Evolutionary conservation across 164 flowering plant genomes (phyloP), one percentile per base, ranked within the genome.

Genomic region (Pachysandra terminalis): DNA sequence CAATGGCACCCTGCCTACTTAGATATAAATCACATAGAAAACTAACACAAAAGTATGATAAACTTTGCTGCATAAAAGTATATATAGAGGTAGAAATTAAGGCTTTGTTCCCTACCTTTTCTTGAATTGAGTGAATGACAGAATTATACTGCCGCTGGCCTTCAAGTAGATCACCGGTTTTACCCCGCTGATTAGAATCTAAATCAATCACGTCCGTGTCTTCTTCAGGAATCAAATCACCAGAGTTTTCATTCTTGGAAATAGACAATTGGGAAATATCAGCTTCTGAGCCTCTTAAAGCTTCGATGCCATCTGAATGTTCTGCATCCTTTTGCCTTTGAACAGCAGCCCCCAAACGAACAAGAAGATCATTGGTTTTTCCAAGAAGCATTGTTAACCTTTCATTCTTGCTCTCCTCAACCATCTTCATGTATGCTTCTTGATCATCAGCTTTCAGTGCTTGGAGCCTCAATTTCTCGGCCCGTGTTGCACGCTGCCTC

Each of bases 341-440:
- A 74, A 96, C 99, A 68, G 98, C 98, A 72, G 96, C 98, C 72
- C 98, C 99, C 63, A 96, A 77, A 63, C 85, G 76, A 74, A 80
- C 91, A 66, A 96, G 90, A 24, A 96, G 93, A 24, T 93, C 94
- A 75, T 96, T 91, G 53, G 99, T 96, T 80, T 90, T 91, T 59
- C 87, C 90, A 55, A 96, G 90, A 77, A 96, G 96, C 78, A 75
- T 87, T 21, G 96, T 91, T 63, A 96, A 79, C 64, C 98, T 74
- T 75, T 96, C 99, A 80, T 96, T 96, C 74, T 96, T 96, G 81
- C 98, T 93, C 84, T 96, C 99, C 78, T 93, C 94, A 0, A 96
- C 98, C 90, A 93, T 81, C 79, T 78, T 79, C 99, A 93, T 85
- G 78, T 96, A 93, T 13, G 98, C 96, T 82, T 96, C 99, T 73